Base-by-base conservation (phyloP, 371 early-diverging fungal genomes). In the Mortierella sp. region DNA sequence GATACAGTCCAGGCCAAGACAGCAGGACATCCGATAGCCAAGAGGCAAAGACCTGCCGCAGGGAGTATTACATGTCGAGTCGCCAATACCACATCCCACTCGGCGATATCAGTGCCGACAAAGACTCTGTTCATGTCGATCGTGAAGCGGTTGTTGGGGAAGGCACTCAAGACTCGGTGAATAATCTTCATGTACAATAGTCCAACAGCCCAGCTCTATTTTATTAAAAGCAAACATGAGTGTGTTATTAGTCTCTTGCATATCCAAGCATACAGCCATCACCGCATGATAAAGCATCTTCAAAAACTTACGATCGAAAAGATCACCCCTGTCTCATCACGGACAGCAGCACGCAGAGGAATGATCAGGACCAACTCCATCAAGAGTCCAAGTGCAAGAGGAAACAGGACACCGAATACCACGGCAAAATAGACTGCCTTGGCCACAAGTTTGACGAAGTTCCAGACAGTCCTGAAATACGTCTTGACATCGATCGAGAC, bases 131-230 rank as follows among this genome's bases (percentile, higher is more conserved):
- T 63, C 28, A 85, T 50, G n/a, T 64, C 60, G 55, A 76, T 62
- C 6, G 81, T 80, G 26, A 81, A 60, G 30, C 57, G 31, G 56
- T 86, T 85, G 30, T 79, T 68, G 24, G 88, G 88, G 42, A 87
- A 68, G 48, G 81, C 65, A 28, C 78, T 67, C 11, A 84, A 61
- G 17, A 81, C 32, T n/a, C 81, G 79, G 70, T 86, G 82, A 31
- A 83, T 51, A 48, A 86, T 82, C 42, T 83, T 85, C 67, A 85
- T 79, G 63, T 84, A 87, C 2, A 86, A 79, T 46, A 88, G 61
- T 39, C 89, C 89, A 61, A 85, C 69, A 15, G 87, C 79, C 89
- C 88, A 89, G 52, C 85, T 82, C 89, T 58, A 56, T 30, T 23
- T 9, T 21, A 17, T 8, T 53, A 6, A 41, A 43, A 11, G 47